These are phyloP conservation scores for Chlorella ohadii DNA, from an alignment of 139 green algal species.

Conservation along the genomic window DNA sequence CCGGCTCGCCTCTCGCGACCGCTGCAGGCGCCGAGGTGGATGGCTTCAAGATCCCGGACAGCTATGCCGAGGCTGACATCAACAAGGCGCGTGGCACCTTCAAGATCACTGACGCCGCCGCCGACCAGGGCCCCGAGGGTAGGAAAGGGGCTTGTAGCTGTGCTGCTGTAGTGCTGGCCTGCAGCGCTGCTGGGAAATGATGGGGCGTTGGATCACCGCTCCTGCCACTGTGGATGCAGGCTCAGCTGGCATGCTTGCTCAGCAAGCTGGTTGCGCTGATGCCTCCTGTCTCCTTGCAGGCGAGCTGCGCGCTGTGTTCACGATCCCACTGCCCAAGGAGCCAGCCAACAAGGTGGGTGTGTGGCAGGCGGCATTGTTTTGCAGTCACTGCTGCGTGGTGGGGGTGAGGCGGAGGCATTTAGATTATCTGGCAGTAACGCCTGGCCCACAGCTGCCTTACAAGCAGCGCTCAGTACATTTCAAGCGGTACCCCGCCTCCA, in stretches of 20 bases:
- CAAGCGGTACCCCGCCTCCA: too few relatives aligned
- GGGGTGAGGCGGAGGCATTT: too few relatives aligned
- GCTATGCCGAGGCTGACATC: background rate
- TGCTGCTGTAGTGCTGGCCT: too few relatives aligned
- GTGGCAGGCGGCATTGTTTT: too few relatives aligned
- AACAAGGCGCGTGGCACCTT: constrained; percentile 13
- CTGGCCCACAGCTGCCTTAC: too few relatives aligned
- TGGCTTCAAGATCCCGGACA: background rate
- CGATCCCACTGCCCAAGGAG: background rate
- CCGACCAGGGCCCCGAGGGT: background rate
- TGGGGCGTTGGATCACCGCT: background rate
- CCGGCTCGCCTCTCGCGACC: too few relatives aligned
- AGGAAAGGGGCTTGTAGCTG: background rate
- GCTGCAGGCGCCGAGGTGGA: constrained; percentile 16
- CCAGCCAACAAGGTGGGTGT: background rate
- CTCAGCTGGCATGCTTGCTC: too few relatives aligned
- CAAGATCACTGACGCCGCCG: background rate
- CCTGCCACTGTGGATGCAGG: background rate
- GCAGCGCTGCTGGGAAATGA: too few relatives aligned
- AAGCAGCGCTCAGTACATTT: too few relatives aligned
- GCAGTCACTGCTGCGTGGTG: too few relatives aligned
- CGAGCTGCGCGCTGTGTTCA: constrained; percentile 28
- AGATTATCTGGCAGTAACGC: too few relatives aligned
- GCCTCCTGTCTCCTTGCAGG: background rate
- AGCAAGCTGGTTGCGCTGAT: too few relatives aligned